Evolutionary conservation across 202 grass and related monocot genomes (phyloP), one percentile per base, ranked within the genome.

Genomic region (Digitaria exilis): DNA sequence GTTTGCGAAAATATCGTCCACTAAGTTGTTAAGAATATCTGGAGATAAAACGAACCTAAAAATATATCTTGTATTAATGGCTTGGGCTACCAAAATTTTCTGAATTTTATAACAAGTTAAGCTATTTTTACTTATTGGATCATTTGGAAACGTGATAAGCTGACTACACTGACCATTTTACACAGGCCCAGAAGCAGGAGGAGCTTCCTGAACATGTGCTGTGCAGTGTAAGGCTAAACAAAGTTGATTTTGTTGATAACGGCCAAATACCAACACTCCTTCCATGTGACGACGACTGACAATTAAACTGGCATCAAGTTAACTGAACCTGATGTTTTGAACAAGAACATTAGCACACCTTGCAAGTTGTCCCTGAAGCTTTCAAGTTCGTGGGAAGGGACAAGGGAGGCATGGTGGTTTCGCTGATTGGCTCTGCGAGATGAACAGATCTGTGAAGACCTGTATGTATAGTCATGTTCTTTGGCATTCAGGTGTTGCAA

Each of bases 151-250:
- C 44, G 34, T 65, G 4, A 61, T 83, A 22, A 84, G 29, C 32
- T 84, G 43, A 87, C 78, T 24, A 46, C 56, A 30, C 65, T 62
- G 58, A 59, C 41, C 11, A 69, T 22, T 83, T 89, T 30, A 75
- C 73, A 82, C 90, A 93, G 95, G 92, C 92, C 69, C 95, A 98
- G 79, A 98, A 94, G 63, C 96, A 94, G 83, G 96, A 96, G 69
- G 96, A 96, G 41, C 83, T 96, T 51, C 93, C 96, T 25, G 96
- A 98, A 71, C 87, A 91, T 87, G 93, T 98, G 9, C 73, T 96
- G n/a, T 98, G 96, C 84, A 89, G 96, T 51, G 89, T 93, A 59
- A 94, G 96, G 83, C 77, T 98, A 79, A 95, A 92, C 91, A 95
- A 87, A 62, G 74, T 95, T n/a, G 91, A 94, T 74, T 94, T 98